Evolutionary conservation across 129 eudicot genomes (phyloP).

Genomic region (Lactuca sativa): DNA sequence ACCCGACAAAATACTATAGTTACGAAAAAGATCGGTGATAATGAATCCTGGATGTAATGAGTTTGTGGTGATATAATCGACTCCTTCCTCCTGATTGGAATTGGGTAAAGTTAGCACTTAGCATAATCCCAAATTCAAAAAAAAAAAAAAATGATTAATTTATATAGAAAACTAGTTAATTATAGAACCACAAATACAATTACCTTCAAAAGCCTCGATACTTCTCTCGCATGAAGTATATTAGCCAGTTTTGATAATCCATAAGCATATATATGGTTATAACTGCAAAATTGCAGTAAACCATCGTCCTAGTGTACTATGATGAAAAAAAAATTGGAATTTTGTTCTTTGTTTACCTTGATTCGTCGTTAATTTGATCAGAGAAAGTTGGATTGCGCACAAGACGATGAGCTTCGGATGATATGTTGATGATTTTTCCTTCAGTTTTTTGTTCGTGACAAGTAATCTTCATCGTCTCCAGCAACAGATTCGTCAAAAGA

Average conservation of each 20-base stretch:
- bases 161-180: no score
- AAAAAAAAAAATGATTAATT: not conserved
- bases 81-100: conserved; percentile 24
- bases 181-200: conserved; percentile 2
- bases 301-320: not conserved
- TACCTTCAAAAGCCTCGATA: conserved; percentile 39
- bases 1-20: conserved; percentile 23
- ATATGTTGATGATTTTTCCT: conserved; percentile 33
- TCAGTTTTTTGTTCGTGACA: conserved; percentile 21
- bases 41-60: conserved; percentile 38
- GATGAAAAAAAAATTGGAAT: not conserved
- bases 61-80: conserved; percentile 23
- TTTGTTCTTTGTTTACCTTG: conserved; percentile 21
- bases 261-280: conserved; percentile 18
- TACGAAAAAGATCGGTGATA: conserved; percentile 22
- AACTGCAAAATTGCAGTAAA: conserved; percentile 17
- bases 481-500: conserved; percentile 38
- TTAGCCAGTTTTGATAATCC: conserved; percentile 38
- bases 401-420: conserved; percentile 28
- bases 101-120: not conserved
- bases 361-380: conserved; percentile 28
- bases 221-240: conserved; percentile 41
- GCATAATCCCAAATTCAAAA: not conserved
- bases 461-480: conserved; percentile 40
- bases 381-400: conserved; percentile 11